These are phyloP conservation scores for Acephala macrosclerotiorum DNA, from an alignment of 2,329 filamentous ascomycete species.

Conservation along the genomic window DNA sequence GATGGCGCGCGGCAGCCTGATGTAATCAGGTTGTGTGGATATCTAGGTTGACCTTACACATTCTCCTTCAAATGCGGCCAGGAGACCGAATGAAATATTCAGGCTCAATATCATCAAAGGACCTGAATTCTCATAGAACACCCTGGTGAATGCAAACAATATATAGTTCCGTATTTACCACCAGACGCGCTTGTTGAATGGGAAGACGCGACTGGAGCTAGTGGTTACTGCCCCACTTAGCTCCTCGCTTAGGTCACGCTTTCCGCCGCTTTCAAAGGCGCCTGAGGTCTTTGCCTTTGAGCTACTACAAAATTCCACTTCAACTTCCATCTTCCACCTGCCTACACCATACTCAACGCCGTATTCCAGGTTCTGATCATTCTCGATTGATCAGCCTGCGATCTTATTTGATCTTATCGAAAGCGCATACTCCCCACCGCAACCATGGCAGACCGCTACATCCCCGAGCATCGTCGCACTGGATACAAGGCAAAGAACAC, in stretches of 20 bases:
- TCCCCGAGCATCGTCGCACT: constrained; percentile 97
- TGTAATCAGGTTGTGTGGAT: neutral
- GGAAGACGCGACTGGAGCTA: constrained; percentile 31
- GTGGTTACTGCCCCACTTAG: constrained; percentile 16
- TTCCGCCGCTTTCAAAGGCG: constrained; percentile 20
- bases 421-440: constrained; percentile 30
- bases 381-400: constrained; percentile 23
- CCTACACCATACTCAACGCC: constrained; percentile 19
- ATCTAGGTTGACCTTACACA: neutral
- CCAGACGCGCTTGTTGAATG: constrained; percentile 11
- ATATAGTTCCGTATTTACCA: neutral
- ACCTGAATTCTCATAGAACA: neutral
- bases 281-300: constrained; percentile 21
- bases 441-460: constrained; percentile 95
- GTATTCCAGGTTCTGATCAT: constrained; percentile 28
- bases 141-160: neutral
- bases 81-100: neutral
- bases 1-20: neutral
- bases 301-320: constrained; percentile 33
- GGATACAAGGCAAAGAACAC: constrained; percentile 99
- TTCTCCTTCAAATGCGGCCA: neutral
- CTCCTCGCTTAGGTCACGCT: constrained; percentile 28
- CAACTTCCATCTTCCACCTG: constrained; percentile 20
- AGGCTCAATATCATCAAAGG: neutral
- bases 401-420: constrained; percentile 19